phyloP scores from a whole-genome alignment of 140 eudicot genomes.

The Flaveria floridana region DNA sequence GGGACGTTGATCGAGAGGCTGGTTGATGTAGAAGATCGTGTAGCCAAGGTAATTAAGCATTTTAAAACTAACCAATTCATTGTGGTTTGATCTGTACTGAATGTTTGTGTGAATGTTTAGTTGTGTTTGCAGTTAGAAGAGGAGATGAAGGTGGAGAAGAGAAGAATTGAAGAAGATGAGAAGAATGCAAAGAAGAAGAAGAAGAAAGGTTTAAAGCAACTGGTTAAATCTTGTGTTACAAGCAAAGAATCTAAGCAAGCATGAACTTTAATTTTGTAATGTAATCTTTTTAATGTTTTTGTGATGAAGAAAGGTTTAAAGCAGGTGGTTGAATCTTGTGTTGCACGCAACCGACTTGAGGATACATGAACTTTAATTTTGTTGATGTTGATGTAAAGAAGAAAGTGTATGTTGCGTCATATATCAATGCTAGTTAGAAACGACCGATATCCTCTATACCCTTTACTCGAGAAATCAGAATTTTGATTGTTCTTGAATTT shows the following conservation, averaged over 20 bases:
- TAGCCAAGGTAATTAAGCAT: constrained; percentile 43
- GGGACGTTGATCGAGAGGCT: constrained; percentile 65
- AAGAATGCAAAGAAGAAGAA: constrained; percentile 21
- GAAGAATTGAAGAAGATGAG: constrained; percentile 19
- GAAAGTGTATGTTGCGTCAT: not conserved
- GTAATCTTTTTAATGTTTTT: not conserved
- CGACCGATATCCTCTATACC: no score
- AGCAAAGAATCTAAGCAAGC: constrained; percentile 13
- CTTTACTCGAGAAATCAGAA: not conserved
- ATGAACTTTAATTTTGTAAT: not conserved
- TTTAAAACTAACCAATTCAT: not conserved
- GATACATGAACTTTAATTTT: not conserved
- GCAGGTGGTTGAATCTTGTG: constrained; percentile 58
- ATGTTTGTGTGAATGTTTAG: constrained; percentile 24
- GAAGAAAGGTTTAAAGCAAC: constrained; percentile 43
- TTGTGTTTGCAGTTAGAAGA: constrained; percentile 42
- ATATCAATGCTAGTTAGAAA: no score
- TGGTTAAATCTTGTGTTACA: constrained; percentile 59
- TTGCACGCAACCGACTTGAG: constrained; percentile 22
- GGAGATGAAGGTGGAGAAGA: constrained; percentile 45
- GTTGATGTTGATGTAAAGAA: constrained; percentile 8
- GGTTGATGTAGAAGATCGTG: constrained; percentile 59
- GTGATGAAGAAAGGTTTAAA: constrained; percentile 42
- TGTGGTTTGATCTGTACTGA: not conserved
- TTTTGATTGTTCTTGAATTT: constrained; percentile 6